These are phyloP conservation scores for Yamadazyma taylorii DNA, from an alignment of 1,139 yeast genomes.

Conservation along the genomic window DNA sequence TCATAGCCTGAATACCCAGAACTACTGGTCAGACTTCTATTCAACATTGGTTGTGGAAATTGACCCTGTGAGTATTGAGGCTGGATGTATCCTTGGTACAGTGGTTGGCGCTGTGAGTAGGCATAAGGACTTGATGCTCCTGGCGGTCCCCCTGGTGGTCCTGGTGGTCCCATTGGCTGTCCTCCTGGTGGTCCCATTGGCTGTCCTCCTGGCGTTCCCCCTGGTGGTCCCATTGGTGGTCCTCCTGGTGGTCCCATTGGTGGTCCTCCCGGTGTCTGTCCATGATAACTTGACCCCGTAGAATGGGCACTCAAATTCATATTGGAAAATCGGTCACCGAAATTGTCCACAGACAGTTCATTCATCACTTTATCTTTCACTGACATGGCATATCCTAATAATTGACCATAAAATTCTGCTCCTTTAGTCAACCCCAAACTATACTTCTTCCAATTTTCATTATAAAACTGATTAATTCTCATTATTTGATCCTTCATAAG, in stretches of 20 bases:
- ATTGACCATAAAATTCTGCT: constrained; percentile 56
- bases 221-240: no score
- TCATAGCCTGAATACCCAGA: constrained; percentile 5
- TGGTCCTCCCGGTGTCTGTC: constrained; percentile 1
- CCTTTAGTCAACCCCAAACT: constrained; percentile 63
- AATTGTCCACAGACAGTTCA: constrained; percentile 6
- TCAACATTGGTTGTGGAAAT: constrained; percentile 13
- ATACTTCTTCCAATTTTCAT: constrained; percentile 59
- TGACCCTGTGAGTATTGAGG: constrained; percentile 4
- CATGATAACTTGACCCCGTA: constrained; percentile 7
- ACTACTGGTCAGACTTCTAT: constrained; percentile 10
- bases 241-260: no score
- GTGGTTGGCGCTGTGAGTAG: constrained; percentile 4
- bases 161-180: no score
- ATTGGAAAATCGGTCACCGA: constrained; percentile 11
- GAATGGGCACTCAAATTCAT: constrained; percentile 10
- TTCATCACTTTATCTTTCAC: constrained; percentile 31
- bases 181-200: constrained; percentile 3
- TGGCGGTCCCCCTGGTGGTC: no score
- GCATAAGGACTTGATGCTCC: no score
- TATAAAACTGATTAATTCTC: constrained; percentile 47
- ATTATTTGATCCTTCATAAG: constrained; percentile 28
- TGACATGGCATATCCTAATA: constrained; percentile 45
- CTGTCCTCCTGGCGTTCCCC: no score
- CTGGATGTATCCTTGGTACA: background rate